phyloP scores from a whole-genome alignment of 768 basidiomycete species.

The Podaxis sp. region DNA sequence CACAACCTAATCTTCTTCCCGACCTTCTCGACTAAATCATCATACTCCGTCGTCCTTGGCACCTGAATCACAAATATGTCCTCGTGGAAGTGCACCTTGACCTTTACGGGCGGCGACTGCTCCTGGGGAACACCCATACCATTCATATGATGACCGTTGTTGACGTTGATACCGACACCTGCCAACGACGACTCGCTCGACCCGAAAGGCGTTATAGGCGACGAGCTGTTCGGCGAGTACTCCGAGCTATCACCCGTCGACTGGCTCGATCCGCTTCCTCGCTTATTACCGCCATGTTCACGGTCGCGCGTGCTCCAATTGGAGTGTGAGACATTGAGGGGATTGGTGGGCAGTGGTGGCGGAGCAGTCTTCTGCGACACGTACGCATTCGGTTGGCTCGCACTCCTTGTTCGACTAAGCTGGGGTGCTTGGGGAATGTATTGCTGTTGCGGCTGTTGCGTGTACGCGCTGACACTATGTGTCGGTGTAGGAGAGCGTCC shows the following conservation, averaged over 20 bases:
- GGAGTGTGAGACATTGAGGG: conserved; percentile 30
- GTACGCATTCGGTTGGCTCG: conserved; percentile 76
- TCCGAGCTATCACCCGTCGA: conserved; percentile 80
- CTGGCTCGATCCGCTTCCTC: conserved; percentile 82
- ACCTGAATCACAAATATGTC: conserved; percentile 96
- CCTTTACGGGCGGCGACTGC: conserved; percentile 56
- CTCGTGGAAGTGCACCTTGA: conserved; percentile 93
- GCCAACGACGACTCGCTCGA: conserved; percentile 79
- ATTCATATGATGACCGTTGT: conserved; percentile 17
- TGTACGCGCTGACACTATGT: conserved; percentile 8
- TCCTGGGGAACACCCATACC: conserved; percentile 2
- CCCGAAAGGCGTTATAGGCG: conserved; percentile 89
- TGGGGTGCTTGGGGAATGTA: conserved; percentile 26
- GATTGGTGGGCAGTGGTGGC: conserved; percentile 49
- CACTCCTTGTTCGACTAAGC: conserved; percentile 61
- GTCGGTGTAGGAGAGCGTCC: conserved; percentile 13
- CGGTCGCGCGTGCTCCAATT: conserved; percentile 26
- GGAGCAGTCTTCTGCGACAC: conserved; percentile 51
- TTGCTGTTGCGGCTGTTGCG: conserved; percentile 8
- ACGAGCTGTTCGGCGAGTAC: conserved; percentile 79
- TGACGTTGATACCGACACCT: conserved; percentile 31
- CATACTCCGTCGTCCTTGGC: conserved; percentile 70
- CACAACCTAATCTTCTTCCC: conserved; percentile 91
- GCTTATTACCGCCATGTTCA: conserved; percentile 45
- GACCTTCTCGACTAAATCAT: conserved; percentile 84